phyloP scores from a whole-genome alignment of 2,329 filamentous ascomycete species.

The Aspergillus viridinutans region DNA sequence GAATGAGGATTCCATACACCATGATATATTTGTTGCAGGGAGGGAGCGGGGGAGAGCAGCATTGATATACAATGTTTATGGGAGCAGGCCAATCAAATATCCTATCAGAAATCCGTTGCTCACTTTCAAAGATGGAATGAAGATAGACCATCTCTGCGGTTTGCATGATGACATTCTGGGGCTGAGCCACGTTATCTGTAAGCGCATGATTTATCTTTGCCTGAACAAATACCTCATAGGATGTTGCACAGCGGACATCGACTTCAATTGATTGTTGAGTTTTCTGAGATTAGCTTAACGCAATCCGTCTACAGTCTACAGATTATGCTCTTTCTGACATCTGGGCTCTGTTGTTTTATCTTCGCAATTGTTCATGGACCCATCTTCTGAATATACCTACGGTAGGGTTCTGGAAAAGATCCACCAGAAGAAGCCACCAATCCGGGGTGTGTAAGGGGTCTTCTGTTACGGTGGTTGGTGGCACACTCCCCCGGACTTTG shows the following conservation, averaged over 20 bases:
- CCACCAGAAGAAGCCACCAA: background rate
- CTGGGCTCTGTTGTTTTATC: background rate
- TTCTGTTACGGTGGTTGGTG: too few species aligned
- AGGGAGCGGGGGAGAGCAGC: too few species aligned
- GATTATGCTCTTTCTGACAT: background rate
- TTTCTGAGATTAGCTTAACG: background rate
- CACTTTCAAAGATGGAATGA: too few species aligned
- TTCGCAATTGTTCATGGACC: too few species aligned
- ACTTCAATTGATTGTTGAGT: background rate
- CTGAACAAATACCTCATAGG: background rate
- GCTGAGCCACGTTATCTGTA: background rate
- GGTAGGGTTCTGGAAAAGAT: background rate
- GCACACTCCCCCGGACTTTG: background rate
- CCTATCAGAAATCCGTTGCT: too few species aligned
- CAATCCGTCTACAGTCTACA: too few species aligned
- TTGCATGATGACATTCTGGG: background rate
- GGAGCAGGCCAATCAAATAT: too few species aligned
- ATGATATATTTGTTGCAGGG: too few species aligned
- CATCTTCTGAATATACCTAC: too few species aligned
- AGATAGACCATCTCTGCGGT: too few species aligned
- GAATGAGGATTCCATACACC: too few species aligned
- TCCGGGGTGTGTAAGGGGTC: background rate
- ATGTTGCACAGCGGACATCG: background rate
- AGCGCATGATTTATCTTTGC: background rate
- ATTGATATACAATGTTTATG: too few species aligned